phyloP scores from a whole-genome alignment of 305 asterid species.

The Rubia tinctorum region DNA sequence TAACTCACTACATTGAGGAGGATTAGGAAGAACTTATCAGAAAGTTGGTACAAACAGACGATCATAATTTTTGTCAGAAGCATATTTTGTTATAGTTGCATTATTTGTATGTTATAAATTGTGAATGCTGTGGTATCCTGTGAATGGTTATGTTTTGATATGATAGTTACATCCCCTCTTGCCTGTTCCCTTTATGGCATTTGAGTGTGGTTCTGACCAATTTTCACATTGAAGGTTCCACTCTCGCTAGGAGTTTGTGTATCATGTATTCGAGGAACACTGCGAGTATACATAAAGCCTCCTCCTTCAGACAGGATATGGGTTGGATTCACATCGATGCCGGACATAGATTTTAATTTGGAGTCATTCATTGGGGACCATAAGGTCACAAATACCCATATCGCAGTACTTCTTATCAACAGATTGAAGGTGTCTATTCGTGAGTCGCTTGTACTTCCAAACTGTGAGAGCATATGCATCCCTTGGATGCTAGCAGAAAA shows the following conservation, averaged over 20 bases:
- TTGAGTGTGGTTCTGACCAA: not conserved
- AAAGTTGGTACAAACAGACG: not conserved
- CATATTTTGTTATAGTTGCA: not conserved
- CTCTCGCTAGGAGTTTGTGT: slow-evolving; percentile 67
- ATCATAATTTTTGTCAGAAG: not conserved
- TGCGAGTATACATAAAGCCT: slow-evolving; percentile 70
- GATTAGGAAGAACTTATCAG: too few species aligned
- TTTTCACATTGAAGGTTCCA: slow-evolving; percentile 63
- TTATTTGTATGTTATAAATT: not conserved
- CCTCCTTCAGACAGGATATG: slow-evolving; percentile 98
- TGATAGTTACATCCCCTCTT: slow-evolving; percentile 2
- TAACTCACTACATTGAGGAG: not conserved
- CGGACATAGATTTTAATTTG: slow-evolving; percentile 77
- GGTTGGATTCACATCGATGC: slow-evolving; percentile 89
- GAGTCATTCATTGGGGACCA: slow-evolving; percentile 79
- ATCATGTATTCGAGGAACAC: slow-evolving; percentile 80
- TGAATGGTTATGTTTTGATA: not conserved
- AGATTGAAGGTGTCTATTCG: slow-evolving; percentile 86
- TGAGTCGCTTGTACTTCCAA: slow-evolving; percentile 83
- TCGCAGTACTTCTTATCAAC: slow-evolving; percentile 65
- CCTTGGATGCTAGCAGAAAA: slow-evolving; percentile 94
- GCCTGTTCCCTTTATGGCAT: not conserved
- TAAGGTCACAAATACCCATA: slow-evolving; percentile 74
- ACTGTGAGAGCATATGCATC: slow-evolving; percentile 57
- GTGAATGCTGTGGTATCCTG: not conserved